Evolutionary conservation across 2,329 filamentous ascomycete species (phyloP), one percentile per base, ranked within the genome.

Genomic region (Scortechinia acanthostroma): DNA sequence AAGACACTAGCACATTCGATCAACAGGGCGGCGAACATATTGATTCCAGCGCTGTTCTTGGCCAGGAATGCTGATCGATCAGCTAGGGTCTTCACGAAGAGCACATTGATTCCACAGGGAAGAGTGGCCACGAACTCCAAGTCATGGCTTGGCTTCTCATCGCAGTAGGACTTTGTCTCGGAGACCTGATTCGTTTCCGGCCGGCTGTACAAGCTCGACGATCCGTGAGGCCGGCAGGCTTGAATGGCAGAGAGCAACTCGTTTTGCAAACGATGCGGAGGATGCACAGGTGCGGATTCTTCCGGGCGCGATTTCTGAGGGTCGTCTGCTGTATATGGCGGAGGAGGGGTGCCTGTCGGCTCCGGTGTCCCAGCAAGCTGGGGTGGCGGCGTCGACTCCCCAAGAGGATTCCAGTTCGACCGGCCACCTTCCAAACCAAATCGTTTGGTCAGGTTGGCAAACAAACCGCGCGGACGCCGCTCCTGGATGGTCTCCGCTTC

Each of bases 101-200:
- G 78, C 45, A 83, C 68, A 42, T 76, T 73, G 45, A 80, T 70
- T 3, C 73, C 69, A 30, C 70, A 69, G n/a, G 68, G 64, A 20
- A 76, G 64, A 14, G 74, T 70, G 5, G 71, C 70, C 30, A 74
- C 64, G 52, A 73, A 76, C 22, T 66, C 61, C 13, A 85, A 65
- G 54, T 84, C 73, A 43, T 81, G 75, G 2, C 69, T 71, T 2
- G 77, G 74, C 33, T 64, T 71, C 47, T 71, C 69, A 58, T 86
- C 81, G 55, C 81, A 86, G 58, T 84, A 85, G 1, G 77, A 74
- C 51, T 73, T 70, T 43, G 74, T 73, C 57, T 85, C 80, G 47
- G 74, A 74, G 49, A 85, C 71, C 16, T 71, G 61, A 46, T 74
- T 74, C 4, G 74, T 74, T 48, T 73, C 61, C 2, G 77, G 77